These are phyloP conservation scores for Aciculoconidium aculeatum DNA, from an alignment of 805 yeast genomes.

Conservation along the genomic window DNA sequence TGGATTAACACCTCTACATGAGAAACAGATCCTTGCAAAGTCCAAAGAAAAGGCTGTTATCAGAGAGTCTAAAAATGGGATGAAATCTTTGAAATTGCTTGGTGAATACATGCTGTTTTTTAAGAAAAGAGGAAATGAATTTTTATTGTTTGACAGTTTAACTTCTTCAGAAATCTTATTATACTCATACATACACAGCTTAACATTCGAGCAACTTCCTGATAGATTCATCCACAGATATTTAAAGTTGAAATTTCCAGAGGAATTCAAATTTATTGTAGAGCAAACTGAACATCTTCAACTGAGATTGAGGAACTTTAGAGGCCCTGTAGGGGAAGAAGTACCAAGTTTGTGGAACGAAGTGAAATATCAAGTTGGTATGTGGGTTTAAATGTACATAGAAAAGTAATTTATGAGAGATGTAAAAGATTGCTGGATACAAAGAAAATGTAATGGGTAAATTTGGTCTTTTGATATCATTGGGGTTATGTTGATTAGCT, in stretches of 20 bases:
- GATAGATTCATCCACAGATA: slow-evolving; percentile 35
- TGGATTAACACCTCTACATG: slow-evolving; percentile 35
- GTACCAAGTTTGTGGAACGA: slow-evolving; percentile 34
- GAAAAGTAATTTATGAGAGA: too few species aligned
- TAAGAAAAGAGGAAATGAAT: slow-evolving; percentile 3
- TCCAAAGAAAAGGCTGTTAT: slow-evolving; percentile 25
- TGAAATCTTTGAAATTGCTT: slow-evolving; percentile 25
- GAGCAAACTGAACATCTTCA: slow-evolving; percentile 8
- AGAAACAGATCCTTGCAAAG: slow-evolving; percentile 27
- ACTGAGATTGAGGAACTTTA: slow-evolving; percentile 10
- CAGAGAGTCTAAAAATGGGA: slow-evolving; percentile 28
- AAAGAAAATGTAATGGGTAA: too few species aligned
- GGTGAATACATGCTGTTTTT: slow-evolving; percentile 16
- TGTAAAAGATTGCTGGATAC: too few species aligned
- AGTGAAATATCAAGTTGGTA: slow-evolving; percentile 11
- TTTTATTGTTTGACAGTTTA: slow-evolving; percentile 7
- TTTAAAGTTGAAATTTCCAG: slow-evolving; percentile 25
- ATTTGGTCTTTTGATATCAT: too few species aligned
- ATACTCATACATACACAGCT: slow-evolving; percentile 30
- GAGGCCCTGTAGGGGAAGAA: slow-evolving; percentile 22
- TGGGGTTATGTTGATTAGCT: too few species aligned
- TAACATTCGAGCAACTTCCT: slow-evolving; percentile 30
- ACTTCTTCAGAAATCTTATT: slow-evolving; percentile 33
- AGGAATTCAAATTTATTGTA: slow-evolving; percentile 15
- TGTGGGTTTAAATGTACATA: too few species aligned